Conservation (phyloP, 192 early-diverging fungal genomes). For the Pilobolus umbonatus region DNA sequence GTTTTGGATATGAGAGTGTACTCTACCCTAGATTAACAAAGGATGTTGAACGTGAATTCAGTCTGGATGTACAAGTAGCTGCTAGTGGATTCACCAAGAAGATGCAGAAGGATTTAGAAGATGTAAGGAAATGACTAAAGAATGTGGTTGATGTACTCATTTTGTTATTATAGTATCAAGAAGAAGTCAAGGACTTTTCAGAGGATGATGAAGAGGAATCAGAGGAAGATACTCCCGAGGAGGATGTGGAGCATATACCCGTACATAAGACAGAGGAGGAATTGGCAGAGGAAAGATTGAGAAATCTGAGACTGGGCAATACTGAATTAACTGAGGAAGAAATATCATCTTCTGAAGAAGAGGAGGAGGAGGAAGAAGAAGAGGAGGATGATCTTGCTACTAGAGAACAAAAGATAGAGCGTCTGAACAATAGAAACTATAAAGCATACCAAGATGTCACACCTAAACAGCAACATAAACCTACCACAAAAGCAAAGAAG, state of each 20-base stretch:
- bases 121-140: slow-evolving; percentile 34
- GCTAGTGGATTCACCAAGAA: slow-evolving; percentile 95
- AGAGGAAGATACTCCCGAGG: slow-evolving; percentile 1
- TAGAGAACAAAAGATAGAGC: slow-evolving; percentile 12
- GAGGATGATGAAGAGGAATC: slow-evolving; percentile 28
- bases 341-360: slow-evolving; percentile 14
- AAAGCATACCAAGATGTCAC: slow-evolving; percentile 47
- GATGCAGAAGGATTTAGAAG: slow-evolving; percentile 84
- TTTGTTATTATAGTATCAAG: too few relatives aligned
- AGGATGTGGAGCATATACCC: slow-evolving; percentile 1
- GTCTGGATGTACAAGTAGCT: slow-evolving; percentile 92
- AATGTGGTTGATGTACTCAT: slow-evolving; percentile 22
- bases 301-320: slow-evolving; percentile 27
- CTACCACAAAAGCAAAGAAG: slow-evolving; percentile 28
- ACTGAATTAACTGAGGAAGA: not conserved
- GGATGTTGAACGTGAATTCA: slow-evolving; percentile 80
- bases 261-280: slow-evolving; percentile 26
- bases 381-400: not conserved
- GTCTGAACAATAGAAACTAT: slow-evolving; percentile 44
- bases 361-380: slow-evolving; percentile 2
- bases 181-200: slow-evolving; percentile 34
- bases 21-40: slow-evolving; percentile 88
- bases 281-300: slow-evolving; percentile 10
- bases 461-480: slow-evolving; percentile 11
- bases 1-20: slow-evolving; percentile 87